phyloP scores from a whole-genome alignment of 306 rosid species.

The Trifolium dubium region DNA sequence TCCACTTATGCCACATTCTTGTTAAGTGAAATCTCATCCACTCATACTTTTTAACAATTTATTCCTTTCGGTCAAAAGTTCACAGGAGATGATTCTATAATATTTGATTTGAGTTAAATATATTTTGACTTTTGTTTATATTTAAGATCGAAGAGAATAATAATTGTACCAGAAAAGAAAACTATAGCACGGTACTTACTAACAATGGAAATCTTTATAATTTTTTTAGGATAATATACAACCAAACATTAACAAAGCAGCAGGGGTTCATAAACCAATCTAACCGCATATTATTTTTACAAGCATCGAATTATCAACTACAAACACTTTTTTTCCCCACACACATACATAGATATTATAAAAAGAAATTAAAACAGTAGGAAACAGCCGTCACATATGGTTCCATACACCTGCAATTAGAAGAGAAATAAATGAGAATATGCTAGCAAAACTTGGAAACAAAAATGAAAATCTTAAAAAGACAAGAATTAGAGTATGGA shows the following conservation, averaged over 20 bases:
- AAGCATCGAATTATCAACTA: neutral
- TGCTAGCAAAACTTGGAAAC: neutral
- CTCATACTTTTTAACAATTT: no score
- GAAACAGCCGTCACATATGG: neutral
- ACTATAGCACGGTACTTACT: neutral
- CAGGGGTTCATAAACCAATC: neutral
- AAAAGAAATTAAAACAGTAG: neutral
- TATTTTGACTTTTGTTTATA: no score
- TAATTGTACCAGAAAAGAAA: no score
- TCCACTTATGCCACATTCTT: no score
- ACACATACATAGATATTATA: neutral
- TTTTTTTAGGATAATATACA: neutral
- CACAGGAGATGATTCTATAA: no score
- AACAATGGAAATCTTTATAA: neutral
- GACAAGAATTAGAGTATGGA: no score
- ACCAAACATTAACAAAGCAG: conserved; percentile 6
- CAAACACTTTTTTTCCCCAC: neutral
- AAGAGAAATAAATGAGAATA: neutral
- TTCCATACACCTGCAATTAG: conserved; percentile 7
- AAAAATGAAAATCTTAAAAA: no score
- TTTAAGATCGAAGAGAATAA: no score
- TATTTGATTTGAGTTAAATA: no score
- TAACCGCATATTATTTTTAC: conserved; percentile 11
- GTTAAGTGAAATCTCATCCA: no score
- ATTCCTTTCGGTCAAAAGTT: no score